Percentiles rank a stretch among this genome's conserved stretches.
These are phyloP conservation scores for Plenodomus tracheiphilus DNA, from an alignment of 2,329 filamentous ascomycete species.

Conservation along the genomic window DNA sequence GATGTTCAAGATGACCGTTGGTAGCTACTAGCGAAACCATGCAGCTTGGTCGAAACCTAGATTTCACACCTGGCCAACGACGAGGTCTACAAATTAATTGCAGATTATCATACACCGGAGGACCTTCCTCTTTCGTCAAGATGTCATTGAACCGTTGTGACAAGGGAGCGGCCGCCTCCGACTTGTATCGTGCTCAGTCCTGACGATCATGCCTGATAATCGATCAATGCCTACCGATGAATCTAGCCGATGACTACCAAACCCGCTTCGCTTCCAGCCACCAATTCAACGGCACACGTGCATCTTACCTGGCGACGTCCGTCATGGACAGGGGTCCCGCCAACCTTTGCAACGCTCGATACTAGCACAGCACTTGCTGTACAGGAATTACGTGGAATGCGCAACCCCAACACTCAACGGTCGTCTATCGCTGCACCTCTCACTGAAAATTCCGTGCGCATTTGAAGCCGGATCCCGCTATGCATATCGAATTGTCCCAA, in stretches of 20 bases:
- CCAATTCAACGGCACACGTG: neutral
- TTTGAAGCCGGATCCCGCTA: neutral
- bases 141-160: neutral
- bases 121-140: neutral
- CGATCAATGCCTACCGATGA: neutral
- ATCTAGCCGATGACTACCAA: neutral
- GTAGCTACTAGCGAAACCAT: neutral
- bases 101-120: neutral
- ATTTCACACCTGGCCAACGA: neutral
- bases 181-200: neutral
- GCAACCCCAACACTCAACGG: neutral
- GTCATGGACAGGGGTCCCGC: neutral
- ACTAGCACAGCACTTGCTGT: neutral
- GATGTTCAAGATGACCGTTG: neutral
- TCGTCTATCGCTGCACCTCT: neutral
- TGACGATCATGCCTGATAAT: neutral
- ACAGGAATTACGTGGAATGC: neutral
- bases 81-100: neutral
- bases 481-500: neutral
- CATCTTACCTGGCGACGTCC: neutral
- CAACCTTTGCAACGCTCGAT: neutral
- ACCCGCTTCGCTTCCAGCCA: neutral
- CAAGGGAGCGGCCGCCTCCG: neutral
- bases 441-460: neutral
- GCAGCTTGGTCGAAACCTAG: neutral